A percentile compares a stretch with the other conserved stretches of the same genome.
phyloP scores from a whole-genome alignment of 169 alveolate species.

The Haemoproteus tartakovskyi region DNA sequence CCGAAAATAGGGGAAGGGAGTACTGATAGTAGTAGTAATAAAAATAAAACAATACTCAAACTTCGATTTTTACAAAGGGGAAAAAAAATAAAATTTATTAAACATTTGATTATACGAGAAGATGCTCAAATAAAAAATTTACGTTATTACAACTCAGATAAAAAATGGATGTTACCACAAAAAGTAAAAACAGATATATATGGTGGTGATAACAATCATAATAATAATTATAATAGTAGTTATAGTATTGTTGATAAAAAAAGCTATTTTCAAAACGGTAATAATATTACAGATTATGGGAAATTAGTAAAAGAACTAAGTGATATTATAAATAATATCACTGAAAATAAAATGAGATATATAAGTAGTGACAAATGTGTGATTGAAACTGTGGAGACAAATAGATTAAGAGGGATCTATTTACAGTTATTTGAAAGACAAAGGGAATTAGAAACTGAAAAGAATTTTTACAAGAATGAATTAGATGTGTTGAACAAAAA shows the following conservation, averaged over 20 bases:
- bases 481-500: conserved; percentile 22
- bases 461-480: conserved; percentile 36
- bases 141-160: not conserved
- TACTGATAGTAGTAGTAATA: not conserved
- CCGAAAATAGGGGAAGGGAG: not conserved
- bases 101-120: conserved; percentile 1
- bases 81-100: not conserved
- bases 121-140: not conserved
- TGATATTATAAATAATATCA: not conserved
- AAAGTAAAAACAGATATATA: not conserved
- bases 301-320: no score
- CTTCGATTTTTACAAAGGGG: conserved; percentile 32
- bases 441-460: conserved; percentile 14
- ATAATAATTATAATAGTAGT: no score
- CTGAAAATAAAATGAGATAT: not conserved
- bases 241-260: no score
- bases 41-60: not conserved
- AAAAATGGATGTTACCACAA: not conserved
- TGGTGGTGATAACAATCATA: not conserved
- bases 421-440: conserved; percentile 30
- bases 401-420: conserved; percentile 30
- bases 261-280: no score
- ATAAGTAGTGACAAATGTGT: not conserved
- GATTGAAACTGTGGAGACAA: conserved; percentile 26
- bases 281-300: no score